Percentiles rank a stretch among this genome's conserved stretches.
Conservation (phyloP, 2,329 filamentous ascomycete species). For the Aspergillus cejpii region DNA sequence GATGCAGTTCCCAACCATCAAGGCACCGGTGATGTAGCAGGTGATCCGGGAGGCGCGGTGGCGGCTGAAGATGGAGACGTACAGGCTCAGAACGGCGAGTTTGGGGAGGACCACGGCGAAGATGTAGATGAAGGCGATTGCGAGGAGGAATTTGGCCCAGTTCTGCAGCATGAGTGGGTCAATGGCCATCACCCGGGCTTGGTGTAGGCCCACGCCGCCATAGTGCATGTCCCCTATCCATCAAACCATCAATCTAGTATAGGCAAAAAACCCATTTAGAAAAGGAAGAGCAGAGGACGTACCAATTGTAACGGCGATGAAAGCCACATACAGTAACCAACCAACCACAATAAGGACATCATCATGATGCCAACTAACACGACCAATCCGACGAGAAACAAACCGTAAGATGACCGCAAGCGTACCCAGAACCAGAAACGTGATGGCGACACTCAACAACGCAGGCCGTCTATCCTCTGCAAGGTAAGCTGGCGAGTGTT, state of each 20-base stretch:
- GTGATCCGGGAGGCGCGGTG: neutral
- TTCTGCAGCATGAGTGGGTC: neutral
- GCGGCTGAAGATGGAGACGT: constrained; percentile 3
- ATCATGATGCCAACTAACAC: constrained; percentile 2
- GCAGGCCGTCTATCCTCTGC: neutral
- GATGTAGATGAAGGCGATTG: constrained; percentile 3
- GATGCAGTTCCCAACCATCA: constrained; percentile 4
- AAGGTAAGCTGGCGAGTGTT: neutral
- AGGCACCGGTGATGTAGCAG: neutral
- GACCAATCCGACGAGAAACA: constrained; percentile 1
- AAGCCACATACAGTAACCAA: neutral
- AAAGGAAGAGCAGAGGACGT: neutral
- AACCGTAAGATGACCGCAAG: constrained; percentile 1
- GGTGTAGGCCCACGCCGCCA: constrained; percentile 6
- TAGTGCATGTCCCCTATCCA: neutral
- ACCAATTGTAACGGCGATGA: neutral
- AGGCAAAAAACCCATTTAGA: too few species aligned
- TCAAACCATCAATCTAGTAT: neutral
- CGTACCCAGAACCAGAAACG: constrained; percentile 5
- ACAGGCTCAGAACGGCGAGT: constrained; percentile 3
- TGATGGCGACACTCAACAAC: neutral
- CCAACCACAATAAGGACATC: constrained; percentile 3
- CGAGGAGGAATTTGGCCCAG: constrained; percentile 2
- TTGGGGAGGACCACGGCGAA: constrained; percentile 1
- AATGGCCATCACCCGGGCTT: neutral